Evolutionary conservation across 2,329 filamentous ascomycete genomes (phyloP).

Genomic region (Cordyceps militaris): DNA sequence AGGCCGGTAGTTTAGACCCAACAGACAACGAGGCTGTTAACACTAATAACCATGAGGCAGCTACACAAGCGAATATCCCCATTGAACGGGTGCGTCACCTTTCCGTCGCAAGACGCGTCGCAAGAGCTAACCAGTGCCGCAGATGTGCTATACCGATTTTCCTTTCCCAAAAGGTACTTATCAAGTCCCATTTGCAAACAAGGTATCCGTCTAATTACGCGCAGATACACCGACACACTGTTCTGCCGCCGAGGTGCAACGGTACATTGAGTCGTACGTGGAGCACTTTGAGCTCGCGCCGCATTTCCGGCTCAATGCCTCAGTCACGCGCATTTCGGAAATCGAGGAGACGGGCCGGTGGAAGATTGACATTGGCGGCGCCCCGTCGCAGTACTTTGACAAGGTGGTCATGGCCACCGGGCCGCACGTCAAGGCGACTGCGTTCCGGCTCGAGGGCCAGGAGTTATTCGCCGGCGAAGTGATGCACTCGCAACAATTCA

Average conservation of each 20-base stretch:
- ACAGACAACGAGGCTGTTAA: too few relatives aligned
- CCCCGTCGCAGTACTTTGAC: slow-evolving; percentile 25
- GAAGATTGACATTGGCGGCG: slow-evolving; percentile 23
- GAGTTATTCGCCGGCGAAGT: slow-evolving; percentile 32
- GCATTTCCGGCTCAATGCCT: slow-evolving; percentile 21
- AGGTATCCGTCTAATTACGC: not conserved
- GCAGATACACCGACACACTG: slow-evolving; percentile 18
- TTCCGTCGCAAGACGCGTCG: too few relatives aligned
- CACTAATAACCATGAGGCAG: slow-evolving; percentile 14
- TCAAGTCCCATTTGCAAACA: slow-evolving; percentile 3
- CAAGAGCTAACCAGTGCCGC: not conserved
- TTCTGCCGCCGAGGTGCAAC: slow-evolving; percentile 20
- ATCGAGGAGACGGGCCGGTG: slow-evolving; percentile 20
- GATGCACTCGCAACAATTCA: slow-evolving; percentile 33
- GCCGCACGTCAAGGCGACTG: slow-evolving; percentile 27
- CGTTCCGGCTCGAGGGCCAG: slow-evolving; percentile 29
- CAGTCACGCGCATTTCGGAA: slow-evolving; percentile 18
- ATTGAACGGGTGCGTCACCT: slow-evolving; percentile 22
- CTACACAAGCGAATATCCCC: slow-evolving; percentile 27
- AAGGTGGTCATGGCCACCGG: slow-evolving; percentile 30
- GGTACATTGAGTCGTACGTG: slow-evolving; percentile 28
- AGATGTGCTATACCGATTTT: slow-evolving; percentile 31
- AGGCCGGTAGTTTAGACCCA: not conserved
- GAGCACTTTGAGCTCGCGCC: slow-evolving; percentile 25
- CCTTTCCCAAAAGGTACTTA: slow-evolving; percentile 22